Percentiles rank a stretch among this genome's conserved stretches.
Conservation (phyloP, 2,329 filamentous ascomycete species). For the Calonectria hawksworthii region DNA sequence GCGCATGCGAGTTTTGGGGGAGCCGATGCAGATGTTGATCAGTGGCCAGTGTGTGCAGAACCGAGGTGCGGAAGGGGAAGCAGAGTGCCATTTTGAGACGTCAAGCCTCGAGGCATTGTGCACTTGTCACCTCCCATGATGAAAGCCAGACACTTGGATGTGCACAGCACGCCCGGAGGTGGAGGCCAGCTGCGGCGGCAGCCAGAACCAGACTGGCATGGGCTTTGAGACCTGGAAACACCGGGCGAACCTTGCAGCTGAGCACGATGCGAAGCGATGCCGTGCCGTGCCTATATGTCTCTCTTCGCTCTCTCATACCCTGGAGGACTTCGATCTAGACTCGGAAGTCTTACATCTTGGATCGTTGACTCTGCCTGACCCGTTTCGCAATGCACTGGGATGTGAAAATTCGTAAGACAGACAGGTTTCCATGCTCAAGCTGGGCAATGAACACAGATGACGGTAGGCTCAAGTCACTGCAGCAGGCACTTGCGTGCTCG, state of each 20-base stretch:
- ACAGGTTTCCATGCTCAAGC: slow-evolving; percentile 20
- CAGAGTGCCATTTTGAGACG: neutral
- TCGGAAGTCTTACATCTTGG: neutral
- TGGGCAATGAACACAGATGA: slow-evolving; percentile 27
- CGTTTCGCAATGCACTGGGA: slow-evolving; percentile 9
- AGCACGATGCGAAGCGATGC: slow-evolving; percentile 15
- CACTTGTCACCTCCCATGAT: neutral
- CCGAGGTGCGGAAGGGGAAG: neutral
- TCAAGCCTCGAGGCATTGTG: neutral
- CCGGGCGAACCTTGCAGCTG: slow-evolving; percentile 15
- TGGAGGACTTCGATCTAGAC: neutral
- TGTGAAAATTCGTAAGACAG: slow-evolving; percentile 22
- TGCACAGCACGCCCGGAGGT: slow-evolving; percentile 5
- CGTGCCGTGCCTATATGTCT: slow-evolving; percentile 6
- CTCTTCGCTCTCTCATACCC: slow-evolving; percentile 8
- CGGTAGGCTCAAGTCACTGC: slow-evolving; percentile 20
- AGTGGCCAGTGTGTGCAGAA: neutral
- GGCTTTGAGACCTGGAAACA: slow-evolving; percentile 10
- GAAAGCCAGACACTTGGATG: slow-evolving; percentile 1
- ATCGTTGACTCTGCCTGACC: neutral
- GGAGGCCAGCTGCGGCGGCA: neutral
- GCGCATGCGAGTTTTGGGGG: slow-evolving; percentile 9
- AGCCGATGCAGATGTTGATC: slow-evolving; percentile 1
- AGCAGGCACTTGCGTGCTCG: slow-evolving; percentile 20
- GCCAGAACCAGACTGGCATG: slow-evolving; percentile 4